Evolutionary conservation across 164 flowering plant species (phyloP), one percentile per base, ranked within the genome.

Genomic region (Tetrastigma voinierianum): DNA sequence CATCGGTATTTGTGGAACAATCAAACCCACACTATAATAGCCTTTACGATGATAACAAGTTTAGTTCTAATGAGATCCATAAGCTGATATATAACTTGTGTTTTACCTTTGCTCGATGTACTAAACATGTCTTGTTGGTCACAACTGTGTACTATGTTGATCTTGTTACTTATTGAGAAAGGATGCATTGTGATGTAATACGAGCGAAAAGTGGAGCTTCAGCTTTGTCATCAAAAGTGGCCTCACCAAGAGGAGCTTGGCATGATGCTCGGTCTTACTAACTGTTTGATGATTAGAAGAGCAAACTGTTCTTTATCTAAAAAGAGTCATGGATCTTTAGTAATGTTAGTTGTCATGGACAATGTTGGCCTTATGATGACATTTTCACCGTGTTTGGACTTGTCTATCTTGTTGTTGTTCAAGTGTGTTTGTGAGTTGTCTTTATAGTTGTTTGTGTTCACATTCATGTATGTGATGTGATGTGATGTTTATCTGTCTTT

Each of bases 111-210:
- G 84, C 91, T 19, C 80, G 96, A 1, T 92, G 94, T 84, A 88
- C 93, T 2, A 90, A 88, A 54, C 90, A 94, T 0, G 88, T 92
- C 1, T 88, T 93, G 1, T 70, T 90, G 51, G 92, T 90, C 23
- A 87, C 96, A 3, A 96, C 94, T 0, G 93, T 90, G 47, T 88
- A 87, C 77, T 92, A 86, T 70, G 96, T 94, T 1, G 93, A 92
- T 48, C 78, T 88, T 32, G 90, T 64, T 23, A 96, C 98, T 2
- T 90, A 82, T 20, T 74, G 98, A 59, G 94, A 90, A 4, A 69
- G 91, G 32, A 51, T 81, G 51, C 88, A 87, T 62, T 73, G 81
- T n/a, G 93, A 90, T 10, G 86, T 80, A 7, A 17, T 59, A 62
- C 46, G 51, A 62, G 84, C 40, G 0, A 7, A 72, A 17, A 21